These are phyloP conservation scores for Trypanosomatidae sp. DNA, from an alignment of 208 protist species.

Conservation along the genomic window DNA sequence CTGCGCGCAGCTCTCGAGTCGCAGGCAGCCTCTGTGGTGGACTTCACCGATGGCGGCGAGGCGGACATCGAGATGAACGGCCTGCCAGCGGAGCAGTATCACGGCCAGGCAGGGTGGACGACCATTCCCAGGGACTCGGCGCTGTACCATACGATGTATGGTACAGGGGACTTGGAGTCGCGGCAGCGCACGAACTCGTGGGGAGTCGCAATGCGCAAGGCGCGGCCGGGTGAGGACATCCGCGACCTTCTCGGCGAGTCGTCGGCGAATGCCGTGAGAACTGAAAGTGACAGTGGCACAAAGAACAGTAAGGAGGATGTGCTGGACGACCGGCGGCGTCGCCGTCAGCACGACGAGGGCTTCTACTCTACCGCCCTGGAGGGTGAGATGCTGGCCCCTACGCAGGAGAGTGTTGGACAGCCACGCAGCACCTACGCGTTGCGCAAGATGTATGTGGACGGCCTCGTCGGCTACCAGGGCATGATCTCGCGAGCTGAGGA, in stretches of 20 bases:
- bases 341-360: constrained; percentile 47
- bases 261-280: too few relatives aligned
- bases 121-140: constrained; percentile 79
- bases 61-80: constrained; percentile 75
- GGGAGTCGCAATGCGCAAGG: constrained; percentile 33
- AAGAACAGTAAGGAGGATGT: constrained; percentile 12
- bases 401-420: constrained; percentile 61
- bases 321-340: constrained; percentile 51
- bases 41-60: constrained; percentile 82
- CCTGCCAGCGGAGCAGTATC: constrained; percentile 64
- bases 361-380: constrained; percentile 51
- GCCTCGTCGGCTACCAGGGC: constrained; percentile 78
- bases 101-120: constrained; percentile 69
- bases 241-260: too few relatives aligned
- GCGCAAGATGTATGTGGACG: constrained; percentile 78
- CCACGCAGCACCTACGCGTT: constrained; percentile 79
- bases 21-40: constrained; percentile 62
- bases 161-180: constrained; percentile 61
- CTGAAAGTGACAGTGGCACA: background rate
- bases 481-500: constrained; percentile 81
- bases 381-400: constrained; percentile 61
- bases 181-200: constrained; percentile 78
- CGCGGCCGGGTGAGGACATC: background rate
- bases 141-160: constrained; percentile 63
- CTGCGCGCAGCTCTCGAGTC: constrained; percentile 59